Evolutionary conservation across 805 yeast species (phyloP).

Genomic region (Saccharomycopsis fodiens): DNA sequence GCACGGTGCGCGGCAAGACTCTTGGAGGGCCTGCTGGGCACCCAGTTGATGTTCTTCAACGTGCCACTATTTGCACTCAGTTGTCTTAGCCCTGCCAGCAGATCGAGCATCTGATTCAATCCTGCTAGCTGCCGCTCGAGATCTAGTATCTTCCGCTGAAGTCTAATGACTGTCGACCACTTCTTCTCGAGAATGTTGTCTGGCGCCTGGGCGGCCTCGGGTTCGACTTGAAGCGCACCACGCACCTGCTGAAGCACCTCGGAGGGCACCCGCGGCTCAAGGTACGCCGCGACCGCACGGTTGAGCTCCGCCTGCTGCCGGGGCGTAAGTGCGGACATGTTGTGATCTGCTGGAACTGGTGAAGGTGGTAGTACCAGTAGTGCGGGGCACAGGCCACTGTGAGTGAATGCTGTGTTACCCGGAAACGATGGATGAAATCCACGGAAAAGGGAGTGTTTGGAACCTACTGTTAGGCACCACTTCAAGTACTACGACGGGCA

Average conservation of each 20-base stretch:
- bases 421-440: too few relatives aligned
- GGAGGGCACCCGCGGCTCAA: slow-evolving; percentile 8
- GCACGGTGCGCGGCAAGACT: slow-evolving; percentile 49
- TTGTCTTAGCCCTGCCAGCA: slow-evolving; percentile 20
- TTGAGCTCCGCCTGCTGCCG: slow-evolving; percentile 16
- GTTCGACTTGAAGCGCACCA: slow-evolving; percentile 3
- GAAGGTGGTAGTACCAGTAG: too few relatives aligned
- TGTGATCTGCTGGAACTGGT: too few relatives aligned
- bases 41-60: slow-evolving; percentile 40
- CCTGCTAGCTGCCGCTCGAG: slow-evolving; percentile 52
- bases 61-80: slow-evolving; percentile 15
- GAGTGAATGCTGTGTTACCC: too few relatives aligned
- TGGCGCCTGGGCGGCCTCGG: slow-evolving; percentile 10
- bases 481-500: too few relatives aligned
- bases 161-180: slow-evolving; percentile 78
- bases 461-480: too few relatives aligned
- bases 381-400: too few relatives aligned
- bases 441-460: too few relatives aligned
- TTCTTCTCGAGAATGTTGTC: slow-evolving; percentile 54
- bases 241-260: slow-evolving; percentile 3
- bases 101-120: slow-evolving; percentile 39
- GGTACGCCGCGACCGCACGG: slow-evolving; percentile 13
- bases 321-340: slow-evolving; percentile 16
- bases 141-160: slow-evolving; percentile 67
- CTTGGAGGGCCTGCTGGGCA: slow-evolving; percentile 44